Conservation (phyloP, 768 basidiomycete genomes). For the Lactarius indigo region DNA sequence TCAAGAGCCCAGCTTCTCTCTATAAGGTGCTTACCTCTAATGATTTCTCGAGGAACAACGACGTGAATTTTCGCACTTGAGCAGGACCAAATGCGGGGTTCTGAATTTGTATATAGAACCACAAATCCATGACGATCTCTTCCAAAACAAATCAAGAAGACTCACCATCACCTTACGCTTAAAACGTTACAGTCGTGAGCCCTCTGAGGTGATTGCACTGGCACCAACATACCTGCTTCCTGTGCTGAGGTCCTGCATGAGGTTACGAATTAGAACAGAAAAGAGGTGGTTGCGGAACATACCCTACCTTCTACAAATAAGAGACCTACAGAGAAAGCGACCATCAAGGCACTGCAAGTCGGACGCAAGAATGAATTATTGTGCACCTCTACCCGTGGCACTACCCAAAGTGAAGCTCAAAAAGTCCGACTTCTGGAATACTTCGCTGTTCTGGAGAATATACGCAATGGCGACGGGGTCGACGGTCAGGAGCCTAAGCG, state of each 20-base stretch:
- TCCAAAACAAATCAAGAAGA: background rate
- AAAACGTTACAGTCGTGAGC: background rate
- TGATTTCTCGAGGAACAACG: conserved; percentile 27
- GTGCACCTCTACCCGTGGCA: conserved; percentile 19
- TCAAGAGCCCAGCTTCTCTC: background rate
- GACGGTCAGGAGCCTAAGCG: conserved; percentile 32
- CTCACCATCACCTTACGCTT: conserved; percentile 20
- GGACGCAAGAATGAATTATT: background rate
- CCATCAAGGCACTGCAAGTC: background rate
- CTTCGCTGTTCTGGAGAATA: conserved; percentile 33
- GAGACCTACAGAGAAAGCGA: background rate
- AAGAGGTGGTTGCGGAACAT: background rate
- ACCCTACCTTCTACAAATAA: conserved; percentile 20
- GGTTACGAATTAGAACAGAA: background rate
- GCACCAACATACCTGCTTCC: conserved; percentile 11
- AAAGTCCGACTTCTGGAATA: conserved; percentile 34
- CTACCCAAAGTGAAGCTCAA: conserved; percentile 15
- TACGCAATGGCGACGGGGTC: conserved; percentile 37
- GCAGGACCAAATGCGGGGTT: conserved; percentile 30
- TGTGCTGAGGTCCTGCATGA: conserved; percentile 13
- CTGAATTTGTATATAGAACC: conserved; percentile 8
- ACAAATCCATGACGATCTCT: background rate
- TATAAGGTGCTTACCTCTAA: conserved; percentile 22
- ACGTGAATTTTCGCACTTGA: conserved; percentile 28
- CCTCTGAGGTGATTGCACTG: too few relatives aligned